phyloP scores from a whole-genome alignment of 2,329 filamentous ascomycete genomes.

The Fusarium xyrophilum region DNA sequence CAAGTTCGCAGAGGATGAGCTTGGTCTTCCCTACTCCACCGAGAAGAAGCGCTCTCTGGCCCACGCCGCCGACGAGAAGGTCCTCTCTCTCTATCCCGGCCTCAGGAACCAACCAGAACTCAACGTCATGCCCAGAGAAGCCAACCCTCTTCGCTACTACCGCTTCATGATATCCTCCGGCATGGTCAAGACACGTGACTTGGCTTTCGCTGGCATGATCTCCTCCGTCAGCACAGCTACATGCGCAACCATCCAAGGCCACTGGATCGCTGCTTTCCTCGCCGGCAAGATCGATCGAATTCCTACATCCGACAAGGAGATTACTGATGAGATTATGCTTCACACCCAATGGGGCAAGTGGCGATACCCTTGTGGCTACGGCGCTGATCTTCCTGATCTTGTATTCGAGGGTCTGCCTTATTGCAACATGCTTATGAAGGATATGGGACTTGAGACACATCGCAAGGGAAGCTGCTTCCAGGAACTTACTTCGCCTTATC shows the following conservation, averaged over 20 bases:
- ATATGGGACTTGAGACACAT: constrained; percentile 63
- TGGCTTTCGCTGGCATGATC: constrained; percentile 47
- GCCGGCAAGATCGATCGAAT: constrained; percentile 53
- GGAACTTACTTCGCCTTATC: constrained; percentile 33
- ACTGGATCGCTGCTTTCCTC: constrained; percentile 67
- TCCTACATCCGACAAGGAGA: constrained; percentile 45
- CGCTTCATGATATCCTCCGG: constrained; percentile 39
- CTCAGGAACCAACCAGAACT: constrained; percentile 35
- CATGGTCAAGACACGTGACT: constrained; percentile 31
- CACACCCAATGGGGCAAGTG: constrained; percentile 72
- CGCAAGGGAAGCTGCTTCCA: constrained; percentile 18
- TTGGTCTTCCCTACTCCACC: constrained; percentile 25
- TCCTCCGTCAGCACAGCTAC: constrained; percentile 46
- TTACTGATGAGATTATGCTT: constrained; percentile 65
- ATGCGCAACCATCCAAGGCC: constrained; percentile 49
- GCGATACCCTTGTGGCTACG: constrained; percentile 72
- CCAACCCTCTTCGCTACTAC: constrained; percentile 38
- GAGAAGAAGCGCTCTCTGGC: constrained; percentile 11
- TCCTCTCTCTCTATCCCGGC: constrained; percentile 28
- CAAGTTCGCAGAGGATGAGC: constrained; percentile 45
- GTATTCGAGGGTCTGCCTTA: constrained; percentile 77
- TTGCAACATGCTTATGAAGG: constrained; percentile 61
- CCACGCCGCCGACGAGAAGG: constrained; percentile 25
- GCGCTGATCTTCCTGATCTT: constrained; percentile 68
- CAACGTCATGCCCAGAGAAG: constrained; percentile 25